Base-by-base conservation (phyloP, 1,284 basidiomycete genomes). In the Anthracocystis walkeri region DNA sequence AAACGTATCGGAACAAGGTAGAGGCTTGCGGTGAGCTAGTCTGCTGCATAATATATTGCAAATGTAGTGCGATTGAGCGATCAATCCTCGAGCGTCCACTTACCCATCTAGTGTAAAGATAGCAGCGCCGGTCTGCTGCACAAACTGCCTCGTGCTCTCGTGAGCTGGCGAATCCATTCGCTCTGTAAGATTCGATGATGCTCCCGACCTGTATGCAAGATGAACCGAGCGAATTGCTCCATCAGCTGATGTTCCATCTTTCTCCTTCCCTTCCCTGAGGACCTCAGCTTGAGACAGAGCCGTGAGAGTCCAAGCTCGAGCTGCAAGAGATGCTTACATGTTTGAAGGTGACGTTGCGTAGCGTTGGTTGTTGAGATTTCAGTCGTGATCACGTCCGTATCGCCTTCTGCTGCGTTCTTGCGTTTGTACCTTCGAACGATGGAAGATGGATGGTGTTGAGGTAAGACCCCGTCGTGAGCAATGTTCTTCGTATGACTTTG, bases 31-130 rank as follows among this genome's bases (percentile, higher is more conserved):
- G 38, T 41, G 18, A 40, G 49, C 20, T n/a, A n/a, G 29, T 23
- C 18, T 1, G 33, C 31, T 20, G 31, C 33, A 33, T 10, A 38
- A 12, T 38, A 7, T 35, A 10, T n/a, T 21, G 5, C 10, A 35
- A 21, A 4, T 33, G 7, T 16, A 38, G 12, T 38, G 35, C 35
- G 12, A 38, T 38, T 14, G 35, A 38, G 35, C 35, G 11, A 38
- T n/a, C 33, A 5, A 12, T 35, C 31, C 7, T 50, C 8, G 48
- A 33, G 7, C 20, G 49, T 14, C 4, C 33, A 72, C 74, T 60
- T 29, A 76, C 74, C 74, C 74, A 23, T 76, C 74, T 46, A 76
- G 46, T 25, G 63, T 64, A 40, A 72, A 76, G 58, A 61, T 59
- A 8, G 69, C 65, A 20, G 73, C 68, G 4, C 56, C 53, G 23